phyloP scores from a whole-genome alignment of 2,329 filamentous ascomycete genomes.

The Cladorrhinum sp. region DNA sequence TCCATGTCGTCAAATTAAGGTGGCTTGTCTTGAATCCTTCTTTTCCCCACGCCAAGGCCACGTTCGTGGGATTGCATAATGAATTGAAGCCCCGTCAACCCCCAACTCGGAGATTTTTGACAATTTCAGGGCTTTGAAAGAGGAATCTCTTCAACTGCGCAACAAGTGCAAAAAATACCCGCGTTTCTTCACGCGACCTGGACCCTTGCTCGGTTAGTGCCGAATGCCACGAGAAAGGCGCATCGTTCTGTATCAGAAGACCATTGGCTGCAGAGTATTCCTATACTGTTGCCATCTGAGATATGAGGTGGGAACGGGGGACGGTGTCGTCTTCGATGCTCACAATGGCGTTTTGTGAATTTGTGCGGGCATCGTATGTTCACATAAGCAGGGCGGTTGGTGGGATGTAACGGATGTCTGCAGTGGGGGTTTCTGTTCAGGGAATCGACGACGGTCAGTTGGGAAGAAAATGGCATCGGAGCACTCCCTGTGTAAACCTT shows the following conservation, averaged over 20 bases:
- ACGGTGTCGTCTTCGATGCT: background rate
- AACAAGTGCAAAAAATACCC: background rate
- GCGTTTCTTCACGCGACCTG: background rate
- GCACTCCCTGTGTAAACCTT: too few relatives aligned
- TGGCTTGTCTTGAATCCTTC: background rate
- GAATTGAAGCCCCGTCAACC: background rate
- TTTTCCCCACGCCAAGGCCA: background rate
- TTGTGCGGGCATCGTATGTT: background rate
- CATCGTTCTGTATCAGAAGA: too few relatives aligned
- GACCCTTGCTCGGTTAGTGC: background rate
- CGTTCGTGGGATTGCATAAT: background rate
- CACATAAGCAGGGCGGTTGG: too few relatives aligned
- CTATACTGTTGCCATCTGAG: too few relatives aligned
- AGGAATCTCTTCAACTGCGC: background rate
- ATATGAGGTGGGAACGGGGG: background rate
- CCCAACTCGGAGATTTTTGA: background rate
- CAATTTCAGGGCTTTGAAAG: background rate
- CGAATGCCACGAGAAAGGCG: background rate
- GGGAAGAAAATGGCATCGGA: too few relatives aligned
- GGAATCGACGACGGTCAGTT: too few relatives aligned
- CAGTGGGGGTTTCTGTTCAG: too few relatives aligned
- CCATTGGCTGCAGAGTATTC: too few relatives aligned
- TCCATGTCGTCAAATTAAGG: constrained; percentile 1
- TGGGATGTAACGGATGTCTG: too few relatives aligned
- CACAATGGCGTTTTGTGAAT: background rate